These are phyloP conservation scores for Lepidium campestre DNA, from an alignment of 441 rosid genomes.

Conservation along the genomic window DNA sequence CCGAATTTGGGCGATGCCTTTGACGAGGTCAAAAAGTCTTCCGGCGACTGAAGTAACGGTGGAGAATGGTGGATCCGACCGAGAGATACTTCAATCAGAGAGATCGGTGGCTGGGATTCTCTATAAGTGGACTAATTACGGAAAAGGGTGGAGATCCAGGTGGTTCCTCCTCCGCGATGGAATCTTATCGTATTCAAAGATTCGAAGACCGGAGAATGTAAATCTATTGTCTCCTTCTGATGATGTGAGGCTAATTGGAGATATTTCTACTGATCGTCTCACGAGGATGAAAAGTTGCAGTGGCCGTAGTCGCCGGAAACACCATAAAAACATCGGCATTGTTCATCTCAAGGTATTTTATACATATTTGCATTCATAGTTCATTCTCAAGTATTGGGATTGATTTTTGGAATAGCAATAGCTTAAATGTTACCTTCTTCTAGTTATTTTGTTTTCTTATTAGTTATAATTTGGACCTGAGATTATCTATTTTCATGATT, in stretches of 20 bases:
- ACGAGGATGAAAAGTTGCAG: conserved; percentile 55
- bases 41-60: conserved; percentile 43
- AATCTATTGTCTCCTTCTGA: conserved; percentile 40
- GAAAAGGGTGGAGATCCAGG: conserved; percentile 99
- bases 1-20: conserved; percentile 43
- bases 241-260: conserved; percentile 80
- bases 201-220: conserved; percentile 64
- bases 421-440: too few species aligned
- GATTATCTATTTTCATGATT: background rate
- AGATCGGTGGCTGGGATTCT: conserved; percentile 77
- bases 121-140: conserved; percentile 95
- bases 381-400: background rate
- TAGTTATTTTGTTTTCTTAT: too few species aligned
- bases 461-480: background rate
- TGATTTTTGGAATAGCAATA: background rate
- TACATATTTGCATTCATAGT: background rate
- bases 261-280: conserved; percentile 51
- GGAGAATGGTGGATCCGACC: conserved; percentile 48
- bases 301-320: conserved; percentile 54
- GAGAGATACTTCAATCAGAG: conserved; percentile 32
- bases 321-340: conserved; percentile 71
- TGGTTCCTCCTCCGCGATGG: conserved; percentile 86
- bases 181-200: conserved; percentile 77
- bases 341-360: conserved; percentile 75
- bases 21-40: conserved; percentile 59